phyloP scores from a whole-genome alignment of 2,329 filamentous ascomycete genomes.

The Lasiodiplodia gonubiensis region DNA sequence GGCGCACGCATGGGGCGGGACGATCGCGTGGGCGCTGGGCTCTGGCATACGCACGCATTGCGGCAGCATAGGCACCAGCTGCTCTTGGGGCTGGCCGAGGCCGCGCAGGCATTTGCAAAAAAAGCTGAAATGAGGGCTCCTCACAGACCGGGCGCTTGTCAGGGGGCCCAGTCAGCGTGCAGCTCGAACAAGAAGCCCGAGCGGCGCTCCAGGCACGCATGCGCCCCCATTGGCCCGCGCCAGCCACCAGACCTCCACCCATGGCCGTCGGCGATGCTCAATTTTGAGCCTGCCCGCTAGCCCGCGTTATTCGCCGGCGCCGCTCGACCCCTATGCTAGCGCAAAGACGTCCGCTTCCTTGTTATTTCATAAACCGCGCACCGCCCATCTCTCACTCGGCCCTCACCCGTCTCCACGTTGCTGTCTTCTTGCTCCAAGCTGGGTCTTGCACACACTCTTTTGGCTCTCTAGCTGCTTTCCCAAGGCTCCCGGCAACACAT shows the following conservation, averaged over 20 bases:
- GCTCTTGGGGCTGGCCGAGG: constrained; percentile 16
- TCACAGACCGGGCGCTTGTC: constrained; percentile 28
- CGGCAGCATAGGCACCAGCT: background rate
- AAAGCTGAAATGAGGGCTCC: constrained; percentile 27
- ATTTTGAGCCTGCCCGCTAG: constrained; percentile 32
- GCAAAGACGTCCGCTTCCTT: constrained; percentile 23
- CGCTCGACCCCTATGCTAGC: constrained; percentile 34
- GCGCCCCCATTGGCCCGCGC: constrained; percentile 27
- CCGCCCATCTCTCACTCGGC: constrained; percentile 39
- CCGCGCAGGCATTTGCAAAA: constrained; percentile 23
- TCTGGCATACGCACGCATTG: constrained; percentile 7
- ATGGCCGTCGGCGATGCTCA: constrained; percentile 31
- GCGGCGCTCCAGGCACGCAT: constrained; percentile 30
- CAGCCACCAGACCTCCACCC: constrained; percentile 26
- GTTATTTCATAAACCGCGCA: constrained; percentile 43
- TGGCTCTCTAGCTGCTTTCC: constrained; percentile 50
- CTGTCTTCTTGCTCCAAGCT: constrained; percentile 39
- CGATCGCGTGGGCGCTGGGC: constrained; percentile 12
- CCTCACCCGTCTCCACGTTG: constrained; percentile 30
- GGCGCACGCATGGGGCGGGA: constrained; percentile 9
- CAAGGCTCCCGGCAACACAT: constrained; percentile 47
- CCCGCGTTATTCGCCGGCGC: constrained; percentile 43
- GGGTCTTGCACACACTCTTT: constrained; percentile 45
- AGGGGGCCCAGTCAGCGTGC: constrained; percentile 28
- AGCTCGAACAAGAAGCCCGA: constrained; percentile 27